Conservation (phyloP, 2,329 filamentous ascomycete genomes). For the Stagonosporopsis vannaccii region DNA sequence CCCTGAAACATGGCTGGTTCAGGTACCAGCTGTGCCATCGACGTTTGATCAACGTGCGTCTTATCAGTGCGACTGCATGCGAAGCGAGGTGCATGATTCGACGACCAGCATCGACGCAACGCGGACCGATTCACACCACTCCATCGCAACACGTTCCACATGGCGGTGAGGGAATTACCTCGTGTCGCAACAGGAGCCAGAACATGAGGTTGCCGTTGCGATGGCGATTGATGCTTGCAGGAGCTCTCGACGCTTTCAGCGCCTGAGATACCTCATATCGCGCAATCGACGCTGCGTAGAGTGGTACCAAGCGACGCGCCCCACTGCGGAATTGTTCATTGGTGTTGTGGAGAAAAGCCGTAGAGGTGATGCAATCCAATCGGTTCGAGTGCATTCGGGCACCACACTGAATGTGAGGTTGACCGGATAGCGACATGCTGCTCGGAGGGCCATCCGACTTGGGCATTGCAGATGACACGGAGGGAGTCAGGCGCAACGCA, state of each 20-base stretch:
- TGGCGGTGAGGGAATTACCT: conserved; percentile 11
- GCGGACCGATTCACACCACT: conserved; percentile 15
- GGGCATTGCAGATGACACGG: neutral
- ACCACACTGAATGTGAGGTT: neutral
- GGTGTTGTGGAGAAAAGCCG: neutral
- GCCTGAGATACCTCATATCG: conserved; percentile 4
- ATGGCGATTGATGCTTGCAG: conserved; percentile 1
- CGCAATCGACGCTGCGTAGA: conserved; percentile 21
- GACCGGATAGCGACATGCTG: conserved; percentile 4
- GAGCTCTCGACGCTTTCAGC: conserved; percentile 5
- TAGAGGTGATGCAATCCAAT: conserved; percentile 9
- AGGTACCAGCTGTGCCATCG: neutral
- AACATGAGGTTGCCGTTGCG: conserved; percentile 2
- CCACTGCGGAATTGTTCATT: conserved; percentile 10
- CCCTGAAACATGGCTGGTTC: neutral
- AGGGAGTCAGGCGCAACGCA: neutral
- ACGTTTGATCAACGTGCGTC: neutral
- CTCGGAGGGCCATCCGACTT: conserved; percentile 1
- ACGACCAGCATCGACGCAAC: neutral
- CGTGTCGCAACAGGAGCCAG: conserved; percentile 9
- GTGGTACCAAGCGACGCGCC: conserved; percentile 19
- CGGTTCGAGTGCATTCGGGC: neutral
- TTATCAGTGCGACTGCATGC: conserved; percentile 11
- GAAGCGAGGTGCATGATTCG: conserved; percentile 13
- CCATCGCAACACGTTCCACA: conserved; percentile 4